Evolutionary conservation across 305 asterid genomes (phyloP), one percentile per base, ranked within the genome.

Genomic region (Rubia tinctorum): DNA sequence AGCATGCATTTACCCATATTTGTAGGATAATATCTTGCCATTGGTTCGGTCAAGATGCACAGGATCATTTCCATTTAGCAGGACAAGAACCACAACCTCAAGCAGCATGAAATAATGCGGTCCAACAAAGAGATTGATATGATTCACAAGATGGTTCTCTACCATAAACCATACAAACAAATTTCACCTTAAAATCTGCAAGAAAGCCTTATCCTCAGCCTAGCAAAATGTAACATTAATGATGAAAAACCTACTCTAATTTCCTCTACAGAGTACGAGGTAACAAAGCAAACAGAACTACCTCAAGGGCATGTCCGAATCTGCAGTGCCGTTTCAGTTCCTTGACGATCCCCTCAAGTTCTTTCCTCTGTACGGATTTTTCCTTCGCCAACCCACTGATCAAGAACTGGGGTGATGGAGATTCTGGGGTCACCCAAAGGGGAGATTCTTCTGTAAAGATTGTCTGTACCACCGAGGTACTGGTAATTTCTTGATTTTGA

Each of bases 261-360:
- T 30, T 30, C 34, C 34, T 30, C 34, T 30, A 30, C 34, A 49
- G 43, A 68, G 62, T 9, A 45, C n/a, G 55, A 44, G 14, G 27
- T 25, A 25, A 18, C 6, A 22, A 6, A 37, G 25, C 25, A 15
- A 56, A 49, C 61, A 6, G 51, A 9, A 78, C 15, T 37, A 91
- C 97, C 97, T 91, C 92, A 40, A 89, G 96, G 68, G 97, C 96
- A 59, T 91, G 94, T 74, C 82, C 89, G 84, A 81, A 88, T 85
- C 96, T 83, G 81, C 71, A 79, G 56, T 69, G 72, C 55, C 47
- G 5, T 59, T 40, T 75, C 75, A 91, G 69, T 76, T 77, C 82
- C 0, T 45, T 60, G 67, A 86, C 78, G 69, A 86, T 63, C 42
- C 66, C 55, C 63, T 63, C 80, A 71, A 88, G 81, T 51, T 83